Percentiles rank a stretch among this genome's conserved stretches.
phyloP scores from a whole-genome alignment of 257 asterid genomes.

The Solanum dulcamara region DNA sequence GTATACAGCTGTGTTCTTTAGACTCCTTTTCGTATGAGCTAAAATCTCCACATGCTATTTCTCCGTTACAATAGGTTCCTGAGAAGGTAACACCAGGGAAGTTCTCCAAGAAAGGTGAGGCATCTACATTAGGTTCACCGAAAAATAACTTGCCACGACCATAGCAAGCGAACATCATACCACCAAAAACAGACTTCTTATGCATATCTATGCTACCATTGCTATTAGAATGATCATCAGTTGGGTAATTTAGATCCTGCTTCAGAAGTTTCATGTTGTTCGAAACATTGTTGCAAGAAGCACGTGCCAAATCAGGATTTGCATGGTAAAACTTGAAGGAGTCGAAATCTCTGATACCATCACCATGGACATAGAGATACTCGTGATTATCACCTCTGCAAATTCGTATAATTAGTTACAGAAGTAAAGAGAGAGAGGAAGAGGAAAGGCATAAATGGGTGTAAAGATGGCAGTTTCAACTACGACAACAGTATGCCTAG shows the following conservation, averaged over 20 bases:
- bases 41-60: conserved; percentile 38
- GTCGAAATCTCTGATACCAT: conserved; percentile 57
- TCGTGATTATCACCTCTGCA: conserved; percentile 69
- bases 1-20: conserved; percentile 16
- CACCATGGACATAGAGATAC: conserved; percentile 47
- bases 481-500: background rate
- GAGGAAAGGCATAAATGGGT: background rate
- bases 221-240: background rate
- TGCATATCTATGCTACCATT: background rate
- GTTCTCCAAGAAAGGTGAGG: conserved; percentile 49
- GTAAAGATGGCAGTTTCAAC: background rate
- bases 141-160: conserved; percentile 58
- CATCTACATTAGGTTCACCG: conserved; percentile 33
- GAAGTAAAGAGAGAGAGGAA: background rate
- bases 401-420: background rate
- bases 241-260: conserved; percentile 9
- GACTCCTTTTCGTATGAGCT: conserved; percentile 26
- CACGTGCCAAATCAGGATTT: conserved; percentile 38
- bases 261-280: conserved; percentile 30
- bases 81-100: conserved; percentile 59
- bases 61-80: conserved; percentile 65
- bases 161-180: conserved; percentile 53
- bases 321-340: conserved; percentile 48
- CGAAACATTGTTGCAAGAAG: conserved; percentile 29
- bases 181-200: conserved; percentile 50